Evolutionary conservation across 2,329 filamentous ascomycete genomes (phyloP), one percentile per base, ranked within the genome.

Genomic region (Sphaerulina musiva): DNA sequence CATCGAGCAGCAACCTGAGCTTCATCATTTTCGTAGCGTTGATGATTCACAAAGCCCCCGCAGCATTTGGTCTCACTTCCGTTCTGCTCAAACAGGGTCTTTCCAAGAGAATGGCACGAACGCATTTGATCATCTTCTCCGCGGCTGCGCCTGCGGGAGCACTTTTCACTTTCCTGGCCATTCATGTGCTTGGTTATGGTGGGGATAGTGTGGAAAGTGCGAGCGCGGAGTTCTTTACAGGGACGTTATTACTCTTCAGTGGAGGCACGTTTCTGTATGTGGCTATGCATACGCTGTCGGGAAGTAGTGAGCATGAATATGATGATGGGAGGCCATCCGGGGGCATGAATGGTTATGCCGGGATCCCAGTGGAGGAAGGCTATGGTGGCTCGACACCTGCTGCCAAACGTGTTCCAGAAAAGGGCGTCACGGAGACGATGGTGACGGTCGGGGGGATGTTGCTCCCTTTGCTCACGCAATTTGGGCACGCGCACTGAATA

Each of bases 221-320:
- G 46, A 77, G 78, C 17, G 83, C 87, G 53, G 82, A 84, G 64
- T 96, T 89, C 84, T 91, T 88, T 76, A 97, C 92, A 0, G 93
- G 93, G 23, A 89, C 95, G 78, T 75, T 97, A 42, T 75, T 98
- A 7, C 76, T 97, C n/a, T 98, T 98, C 69, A 95, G 89, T 0
- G 93, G 87, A 0, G 93, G 93, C 12, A 98, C 93, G 0, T 98
- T 98, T 68, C 73, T 98, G 86, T 96, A 97, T 67, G 93, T 98
- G 42, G 93, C 93, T 1, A 96, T 97, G 91, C 93, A 98, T 68
- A 90, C 91, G 0, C 95, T 97, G 89, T 88, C 95, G 68, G 91
- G 95, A 66, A 81, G 84, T 20, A 61, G 61, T 6, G 62, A 69
- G 78, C 82, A 48, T 82, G 81, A 65, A 64, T 74, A 6, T 42